Conservation (phyloP, 106 monocot species). For the Platanthera zijinensis region DNA sequence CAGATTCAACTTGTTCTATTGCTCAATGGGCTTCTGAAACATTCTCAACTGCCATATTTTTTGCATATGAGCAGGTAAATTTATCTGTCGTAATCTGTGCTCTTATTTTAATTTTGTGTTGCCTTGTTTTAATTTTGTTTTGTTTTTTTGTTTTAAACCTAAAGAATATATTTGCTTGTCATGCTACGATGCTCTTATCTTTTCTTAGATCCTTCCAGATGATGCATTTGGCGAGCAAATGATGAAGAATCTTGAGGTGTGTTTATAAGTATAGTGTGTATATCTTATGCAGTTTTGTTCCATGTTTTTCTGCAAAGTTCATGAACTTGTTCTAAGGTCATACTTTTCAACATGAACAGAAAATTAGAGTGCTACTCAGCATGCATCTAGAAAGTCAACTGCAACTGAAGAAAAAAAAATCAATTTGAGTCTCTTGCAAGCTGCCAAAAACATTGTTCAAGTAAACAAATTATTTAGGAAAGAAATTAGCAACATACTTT, state of each 20-base stretch:
- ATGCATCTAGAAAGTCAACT: too few species aligned
- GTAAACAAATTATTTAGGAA: not conserved
- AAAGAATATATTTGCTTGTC: not conserved
- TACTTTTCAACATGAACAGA: not conserved
- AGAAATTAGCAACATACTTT: not conserved
- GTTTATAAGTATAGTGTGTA: not conserved
- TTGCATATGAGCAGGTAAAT: conserved; percentile 89
- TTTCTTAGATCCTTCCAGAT: conserved; percentile 76
- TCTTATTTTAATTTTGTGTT: not conserved
- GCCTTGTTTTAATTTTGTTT: not conserved
- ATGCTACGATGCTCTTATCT: conserved; percentile 4
- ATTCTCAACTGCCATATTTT: conserved; percentile 81
- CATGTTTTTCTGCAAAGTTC: conserved; percentile 1
- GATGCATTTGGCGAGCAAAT: conserved; percentile 99
- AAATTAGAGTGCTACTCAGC: too few species aligned
- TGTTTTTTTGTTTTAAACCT: conserved; percentile 1
- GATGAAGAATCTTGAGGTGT: conserved; percentile 95
- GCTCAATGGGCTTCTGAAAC: conserved; percentile 75
- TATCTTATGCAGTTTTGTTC: not conserved
- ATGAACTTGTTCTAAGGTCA: not conserved
- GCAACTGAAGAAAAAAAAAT: too few species aligned
- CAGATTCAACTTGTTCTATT: conserved; percentile 54
- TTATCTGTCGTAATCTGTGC: not conserved
- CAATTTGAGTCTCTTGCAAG: too few species aligned
- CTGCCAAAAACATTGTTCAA: too few species aligned